Percentiles rank a stretch among this genome's conserved stretches.
Evolutionary conservation across 2,329 filamentous ascomycete species (phyloP).

Genomic region (Exophiala sideris): DNA sequence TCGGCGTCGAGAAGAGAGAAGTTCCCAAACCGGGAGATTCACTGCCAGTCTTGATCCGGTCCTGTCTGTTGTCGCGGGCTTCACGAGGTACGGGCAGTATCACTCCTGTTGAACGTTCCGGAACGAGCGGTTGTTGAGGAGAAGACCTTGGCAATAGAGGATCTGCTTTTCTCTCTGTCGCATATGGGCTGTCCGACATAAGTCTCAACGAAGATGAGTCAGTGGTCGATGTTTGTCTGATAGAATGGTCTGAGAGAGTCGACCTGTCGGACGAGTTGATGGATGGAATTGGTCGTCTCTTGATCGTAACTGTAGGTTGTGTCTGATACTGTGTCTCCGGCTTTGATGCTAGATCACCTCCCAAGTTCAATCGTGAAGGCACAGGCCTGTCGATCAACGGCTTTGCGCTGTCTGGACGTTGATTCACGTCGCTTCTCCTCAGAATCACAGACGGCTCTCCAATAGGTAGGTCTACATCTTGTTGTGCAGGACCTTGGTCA

Average conservation of each 20-base stretch:
- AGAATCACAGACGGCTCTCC: conserved; percentile 41
- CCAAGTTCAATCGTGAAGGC: conserved; percentile 21
- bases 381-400: conserved; percentile 10
- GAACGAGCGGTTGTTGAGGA: neutral
- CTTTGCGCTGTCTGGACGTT: conserved; percentile 1
- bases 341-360: conserved; percentile 26
- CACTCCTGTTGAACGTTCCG: neutral
- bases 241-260: conserved; percentile 19
- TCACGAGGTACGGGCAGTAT: neutral
- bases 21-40: neutral
- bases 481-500: conserved; percentile 32
- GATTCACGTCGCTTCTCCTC: conserved; percentile 8
- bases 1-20: neutral
- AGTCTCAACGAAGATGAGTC: conserved; percentile 9
- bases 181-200: neutral
- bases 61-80: neutral
- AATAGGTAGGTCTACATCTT: conserved; percentile 59
- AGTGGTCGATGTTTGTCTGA: conserved; percentile 4
- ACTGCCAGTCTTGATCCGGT: neutral
- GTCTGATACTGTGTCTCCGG: conserved; percentile 9
- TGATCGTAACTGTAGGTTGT: neutral
- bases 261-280: conserved; percentile 18
- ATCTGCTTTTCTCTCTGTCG: neutral
- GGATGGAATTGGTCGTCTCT: conserved; percentile 13
- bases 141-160: neutral